phyloP scores from a whole-genome alignment of 2,329 filamentous ascomycete species.

The Aureobasidium musti region DNA sequence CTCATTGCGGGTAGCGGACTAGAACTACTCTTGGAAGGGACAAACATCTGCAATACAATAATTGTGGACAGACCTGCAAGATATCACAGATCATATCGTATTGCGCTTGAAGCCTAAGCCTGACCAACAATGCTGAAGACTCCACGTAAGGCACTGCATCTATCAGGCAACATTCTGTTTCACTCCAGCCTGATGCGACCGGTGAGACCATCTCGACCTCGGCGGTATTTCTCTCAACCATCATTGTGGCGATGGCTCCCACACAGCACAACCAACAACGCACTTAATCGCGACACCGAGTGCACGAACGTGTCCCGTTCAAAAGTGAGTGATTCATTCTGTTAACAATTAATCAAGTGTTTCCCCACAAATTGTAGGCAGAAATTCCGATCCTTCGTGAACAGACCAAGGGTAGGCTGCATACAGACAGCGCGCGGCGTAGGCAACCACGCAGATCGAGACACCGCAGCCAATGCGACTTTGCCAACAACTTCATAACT shows the following conservation, averaged over 20 bases:
- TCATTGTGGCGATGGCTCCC: background rate
- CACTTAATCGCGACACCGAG: constrained; percentile 1
- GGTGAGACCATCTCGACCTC: background rate
- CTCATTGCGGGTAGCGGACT: background rate
- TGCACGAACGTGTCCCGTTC: background rate
- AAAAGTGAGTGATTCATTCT: background rate
- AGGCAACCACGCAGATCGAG: constrained; percentile 17
- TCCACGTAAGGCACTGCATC: background rate
- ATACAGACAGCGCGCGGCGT: constrained; percentile 5
- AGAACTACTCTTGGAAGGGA: background rate
- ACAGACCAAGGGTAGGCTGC: constrained; percentile 6
- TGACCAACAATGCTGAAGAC: background rate
- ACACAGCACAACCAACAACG: background rate
- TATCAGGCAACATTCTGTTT: background rate
- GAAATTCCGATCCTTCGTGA: background rate
- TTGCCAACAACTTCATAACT: background rate
- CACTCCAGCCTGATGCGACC: background rate
- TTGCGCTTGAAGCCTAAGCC: background rate
- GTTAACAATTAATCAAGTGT: background rate
- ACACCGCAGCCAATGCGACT: constrained; percentile 15
- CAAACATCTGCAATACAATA: background rate
- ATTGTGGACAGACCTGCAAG: background rate
- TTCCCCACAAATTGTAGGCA: constrained; percentile 7
- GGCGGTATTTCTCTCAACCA: background rate
- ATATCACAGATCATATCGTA: background rate